These are phyloP conservation scores for Lichenothelia convexa DNA, from an alignment of 495 filamentous ascomycete species.

Conservation along the genomic window DNA sequence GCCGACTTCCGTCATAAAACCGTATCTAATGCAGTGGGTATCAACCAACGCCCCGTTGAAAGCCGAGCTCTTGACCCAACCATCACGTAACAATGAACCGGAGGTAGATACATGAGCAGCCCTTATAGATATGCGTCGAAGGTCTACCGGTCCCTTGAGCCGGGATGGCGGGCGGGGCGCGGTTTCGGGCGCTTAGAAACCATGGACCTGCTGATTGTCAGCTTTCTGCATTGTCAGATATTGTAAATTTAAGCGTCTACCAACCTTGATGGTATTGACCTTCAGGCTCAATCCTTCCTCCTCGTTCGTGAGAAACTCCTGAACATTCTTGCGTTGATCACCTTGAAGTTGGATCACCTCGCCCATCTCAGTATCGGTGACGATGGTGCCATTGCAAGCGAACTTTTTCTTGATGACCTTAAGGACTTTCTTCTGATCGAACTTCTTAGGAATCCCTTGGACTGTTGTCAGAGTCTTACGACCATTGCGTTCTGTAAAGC, in stretches of 20 bases:
- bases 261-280: constrained; percentile 91
- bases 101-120: neutral
- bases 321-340: constrained; percentile 96
- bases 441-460: constrained; percentile 93
- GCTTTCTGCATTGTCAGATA: neutral
- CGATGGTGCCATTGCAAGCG: constrained; percentile 99
- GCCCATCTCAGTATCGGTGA: constrained; percentile 91
- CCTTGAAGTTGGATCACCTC: constrained; percentile 99
- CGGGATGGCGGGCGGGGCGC: constrained; percentile 12
- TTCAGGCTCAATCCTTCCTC: constrained; percentile 80
- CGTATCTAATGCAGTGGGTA: too few relatives aligned
- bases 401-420: constrained; percentile 99
- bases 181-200: constrained; percentile 39
- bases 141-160: neutral
- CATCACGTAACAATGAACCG: neutral
- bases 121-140: neutral
- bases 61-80: neutral
- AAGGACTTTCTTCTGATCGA: constrained; percentile 98
- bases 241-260: constrained; percentile 6
- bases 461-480: constrained; percentile 99
- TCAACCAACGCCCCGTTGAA: neutral
- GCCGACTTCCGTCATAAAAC: too few relatives aligned
- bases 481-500: constrained; percentile 85
- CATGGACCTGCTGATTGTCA: constrained; percentile 39
- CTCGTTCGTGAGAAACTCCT: constrained; percentile 92